A percentile compares a stretch with the other conserved stretches of the same genome.
These are phyloP conservation scores for Fusarium longipes DNA, from an alignment of 2,329 filamentous ascomycete species.

Conservation along the genomic window DNA sequence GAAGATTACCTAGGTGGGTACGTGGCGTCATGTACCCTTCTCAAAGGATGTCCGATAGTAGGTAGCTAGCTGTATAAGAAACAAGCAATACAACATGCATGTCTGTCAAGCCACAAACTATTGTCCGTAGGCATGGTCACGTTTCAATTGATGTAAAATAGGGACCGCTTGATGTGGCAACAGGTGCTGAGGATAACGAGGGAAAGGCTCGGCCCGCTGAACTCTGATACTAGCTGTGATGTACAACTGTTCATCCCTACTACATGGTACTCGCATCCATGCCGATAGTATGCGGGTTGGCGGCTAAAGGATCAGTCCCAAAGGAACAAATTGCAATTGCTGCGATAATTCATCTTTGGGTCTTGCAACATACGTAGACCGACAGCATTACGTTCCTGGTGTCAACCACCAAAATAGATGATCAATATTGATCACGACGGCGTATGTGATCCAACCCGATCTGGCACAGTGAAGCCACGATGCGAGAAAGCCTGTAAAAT, in stretches of 20 bases:
- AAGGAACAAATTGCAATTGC: too few species aligned
- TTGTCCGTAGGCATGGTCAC: not conserved
- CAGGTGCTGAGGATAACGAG: conserved; percentile 19
- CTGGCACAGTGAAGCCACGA: not conserved
- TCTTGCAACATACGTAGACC: not conserved
- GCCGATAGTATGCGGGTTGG: too few species aligned
- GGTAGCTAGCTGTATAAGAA: not conserved
- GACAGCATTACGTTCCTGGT: too few species aligned
- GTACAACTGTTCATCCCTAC: not conserved
- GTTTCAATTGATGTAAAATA: not conserved
- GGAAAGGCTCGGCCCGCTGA: conserved; percentile 41
- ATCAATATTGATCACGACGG: not conserved
- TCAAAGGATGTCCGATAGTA: too few species aligned
- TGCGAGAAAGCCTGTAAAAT: not conserved
- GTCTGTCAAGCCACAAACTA: not conserved
- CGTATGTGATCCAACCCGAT: not conserved
- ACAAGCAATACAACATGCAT: not conserved
- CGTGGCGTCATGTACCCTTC: not conserved
- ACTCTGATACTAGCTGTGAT: conserved; percentile 21
- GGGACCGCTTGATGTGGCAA: not conserved
- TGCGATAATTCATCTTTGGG: too few species aligned
- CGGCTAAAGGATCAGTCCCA: not conserved
- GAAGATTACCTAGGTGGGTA: not conserved
- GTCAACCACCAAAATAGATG: not conserved
- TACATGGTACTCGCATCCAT: not conserved